Percentiles rank a stretch among this genome's conserved stretches.
Evolutionary conservation across 2,329 filamentous ascomycete genomes (phyloP).

Genomic region (Aspergillus bombycis): DNA sequence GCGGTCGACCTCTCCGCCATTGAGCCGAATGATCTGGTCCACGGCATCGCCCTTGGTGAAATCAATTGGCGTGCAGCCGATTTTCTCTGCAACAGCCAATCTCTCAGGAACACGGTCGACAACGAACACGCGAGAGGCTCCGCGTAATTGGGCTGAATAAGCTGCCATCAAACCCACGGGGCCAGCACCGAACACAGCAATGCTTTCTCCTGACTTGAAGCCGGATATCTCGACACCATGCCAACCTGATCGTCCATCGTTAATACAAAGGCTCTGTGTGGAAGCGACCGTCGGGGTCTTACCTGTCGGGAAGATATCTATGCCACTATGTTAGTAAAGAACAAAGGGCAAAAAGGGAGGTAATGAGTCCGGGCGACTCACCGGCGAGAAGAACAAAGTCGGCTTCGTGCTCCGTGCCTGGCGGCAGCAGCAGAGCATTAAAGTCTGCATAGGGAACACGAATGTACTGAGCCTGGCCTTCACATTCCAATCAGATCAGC

Average conservation of each 20-base stretch:
- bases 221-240: conserved; percentile 51
- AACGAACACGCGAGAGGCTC: conserved; percentile 64
- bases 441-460: conserved; percentile 69
- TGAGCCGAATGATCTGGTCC: conserved; percentile 62
- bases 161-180: conserved; percentile 69
- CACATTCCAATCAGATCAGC: background rate
- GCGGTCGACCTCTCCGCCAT: conserved; percentile 65
- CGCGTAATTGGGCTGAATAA: conserved; percentile 63
- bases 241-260: conserved; percentile 19
- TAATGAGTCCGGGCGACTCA: conserved; percentile 13
- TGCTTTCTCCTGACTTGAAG: conserved; percentile 63
- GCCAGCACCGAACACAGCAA: conserved; percentile 67
- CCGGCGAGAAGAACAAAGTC: conserved; percentile 52
- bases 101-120: conserved; percentile 66
- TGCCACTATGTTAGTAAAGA: background rate
- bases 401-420: conserved; percentile 63
- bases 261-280: background rate
- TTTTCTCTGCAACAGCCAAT: conserved; percentile 62
- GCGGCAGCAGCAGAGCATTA: conserved; percentile 64
- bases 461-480: conserved; percentile 63
- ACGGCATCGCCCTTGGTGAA: conserved; percentile 61
- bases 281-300: background rate
- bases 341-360: background rate
- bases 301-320: conserved; percentile 29
- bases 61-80: conserved; percentile 64